Evolutionary conservation across 2,329 filamentous ascomycete species (phyloP).

Genomic region (Apiospora rasikravindrae): DNA sequence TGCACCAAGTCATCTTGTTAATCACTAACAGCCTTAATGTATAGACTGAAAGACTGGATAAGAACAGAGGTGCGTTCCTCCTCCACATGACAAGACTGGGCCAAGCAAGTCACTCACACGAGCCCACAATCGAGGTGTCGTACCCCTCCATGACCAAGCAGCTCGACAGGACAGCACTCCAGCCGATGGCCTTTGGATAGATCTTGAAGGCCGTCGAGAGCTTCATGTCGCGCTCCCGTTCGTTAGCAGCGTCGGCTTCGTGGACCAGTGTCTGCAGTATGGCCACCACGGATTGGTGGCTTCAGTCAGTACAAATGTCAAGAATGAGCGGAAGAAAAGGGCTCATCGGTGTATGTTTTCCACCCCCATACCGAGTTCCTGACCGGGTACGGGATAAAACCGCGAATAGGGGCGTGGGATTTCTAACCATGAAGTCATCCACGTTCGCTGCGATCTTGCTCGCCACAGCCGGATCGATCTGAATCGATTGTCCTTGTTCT

Average conservation of each 20-base stretch:
- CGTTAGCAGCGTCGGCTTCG: constrained; percentile 15
- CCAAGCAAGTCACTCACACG: background rate
- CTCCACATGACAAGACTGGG: background rate
- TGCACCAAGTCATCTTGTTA: background rate
- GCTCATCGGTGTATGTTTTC: no score
- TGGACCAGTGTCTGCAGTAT: background rate
- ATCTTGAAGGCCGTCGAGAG: constrained; percentile 13
- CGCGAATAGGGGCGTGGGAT: no score
- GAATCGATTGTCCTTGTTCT: background rate
- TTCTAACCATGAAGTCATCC: constrained; percentile 19
- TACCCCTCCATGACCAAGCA: constrained; percentile 36
- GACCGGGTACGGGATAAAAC: no score
- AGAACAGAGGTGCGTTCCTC: no score
- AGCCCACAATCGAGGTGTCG: constrained; percentile 1
- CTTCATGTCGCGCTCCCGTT: constrained; percentile 18
- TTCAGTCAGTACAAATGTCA: background rate
- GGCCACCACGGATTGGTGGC: background rate
- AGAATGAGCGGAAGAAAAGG: background rate
- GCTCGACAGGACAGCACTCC: constrained; percentile 31
- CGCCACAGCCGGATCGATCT: constrained; percentile 8
- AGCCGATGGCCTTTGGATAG: constrained; percentile 22
- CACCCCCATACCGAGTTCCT: no score
- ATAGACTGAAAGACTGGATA: no score
- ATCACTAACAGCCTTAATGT: background rate
- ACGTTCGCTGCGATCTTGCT: constrained; percentile 11